Conservation (phyloP, 2,329 filamentous ascomycete species). For the Dothistroma pini region DNA sequence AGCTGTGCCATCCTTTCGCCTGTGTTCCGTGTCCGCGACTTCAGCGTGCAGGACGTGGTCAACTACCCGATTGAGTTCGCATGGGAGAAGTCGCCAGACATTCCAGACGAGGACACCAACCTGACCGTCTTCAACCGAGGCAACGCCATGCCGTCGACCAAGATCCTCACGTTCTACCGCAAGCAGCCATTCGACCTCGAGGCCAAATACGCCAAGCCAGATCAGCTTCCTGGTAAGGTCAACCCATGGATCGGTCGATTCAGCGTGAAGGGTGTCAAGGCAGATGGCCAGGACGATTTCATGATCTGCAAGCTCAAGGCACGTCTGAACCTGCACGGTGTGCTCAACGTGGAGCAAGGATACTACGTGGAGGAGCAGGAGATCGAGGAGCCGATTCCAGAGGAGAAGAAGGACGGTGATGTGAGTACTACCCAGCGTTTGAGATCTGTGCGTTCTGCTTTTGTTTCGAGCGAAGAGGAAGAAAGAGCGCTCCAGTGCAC, state of each 20-base stretch:
- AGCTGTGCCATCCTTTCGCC: constrained; percentile 96
- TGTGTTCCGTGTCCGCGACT: constrained; percentile 97
- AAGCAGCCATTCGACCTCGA: constrained; percentile 97
- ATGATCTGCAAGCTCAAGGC: constrained; percentile 99
- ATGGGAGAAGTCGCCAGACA: constrained; percentile 98
- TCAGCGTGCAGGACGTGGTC: constrained; percentile 94
- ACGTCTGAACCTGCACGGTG: constrained; percentile 90
- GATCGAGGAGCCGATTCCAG: constrained; percentile 87
- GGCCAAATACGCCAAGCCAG: constrained; percentile 85
- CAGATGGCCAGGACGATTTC: constrained; percentile 89
- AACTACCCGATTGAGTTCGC: constrained; percentile 98
- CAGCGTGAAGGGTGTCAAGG: constrained; percentile 96
- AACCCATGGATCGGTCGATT: constrained; percentile 97
- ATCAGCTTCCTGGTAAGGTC: constrained; percentile 79
- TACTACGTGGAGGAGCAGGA: constrained; percentile 99
- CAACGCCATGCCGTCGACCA: constrained; percentile 95
- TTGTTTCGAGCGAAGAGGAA: constrained; percentile 24
- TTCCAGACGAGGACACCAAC: constrained; percentile 96
- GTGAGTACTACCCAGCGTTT: constrained; percentile 52
- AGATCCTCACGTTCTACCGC: constrained; percentile 98
- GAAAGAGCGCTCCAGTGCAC: constrained; percentile 15
- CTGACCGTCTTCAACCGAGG: constrained; percentile 97
- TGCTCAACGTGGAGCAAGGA: constrained; percentile 92
- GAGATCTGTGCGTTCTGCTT: constrained; percentile 22
- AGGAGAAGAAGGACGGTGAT: constrained; percentile 61